Evolutionary conservation across 2,329 filamentous ascomycete species (phyloP), one percentile per base, ranked within the genome.

Genomic region (Keithomyces neogunnii): DNA sequence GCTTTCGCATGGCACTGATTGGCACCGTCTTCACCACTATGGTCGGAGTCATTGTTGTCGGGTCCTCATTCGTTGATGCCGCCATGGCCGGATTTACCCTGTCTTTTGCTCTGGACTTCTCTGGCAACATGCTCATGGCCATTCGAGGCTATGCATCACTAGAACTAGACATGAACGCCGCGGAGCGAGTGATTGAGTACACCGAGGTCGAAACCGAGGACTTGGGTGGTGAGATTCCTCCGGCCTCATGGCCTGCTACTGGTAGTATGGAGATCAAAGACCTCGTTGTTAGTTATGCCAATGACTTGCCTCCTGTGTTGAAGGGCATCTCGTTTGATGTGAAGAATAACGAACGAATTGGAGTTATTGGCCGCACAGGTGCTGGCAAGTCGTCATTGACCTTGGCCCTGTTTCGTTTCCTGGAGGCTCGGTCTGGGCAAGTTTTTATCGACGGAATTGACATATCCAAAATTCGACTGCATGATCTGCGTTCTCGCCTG

Each of bases 331-430:
- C 73, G 2, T 90, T 92, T 65, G 70, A 68, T 11, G 77, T 89
- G 10, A 73, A 81, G 40, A 74, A 78, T 50, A 85, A 85, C 56
- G 81, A 90, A 67, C 74, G 87, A 11, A 70, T 91, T 13, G 86
- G 86, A n/a, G 82, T 90, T 3, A 82, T 91, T 4, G 88, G 88
- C 9, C 80, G 88, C 13, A 91, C 88, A 0, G 87, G 87, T 3
- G 86, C 86, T 0, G 87, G 87, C 51, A 91, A 91, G 67, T 88
- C 85, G 0, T 87, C 84, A 0, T 68, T 91, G 28, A 89, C 87
- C 0, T 72, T 90, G 1, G 86, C 87, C 0, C 71, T 91, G 1
- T 90, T 91, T 75, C 83, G 87, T 26, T 89, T 91, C 71, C 70
- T 91, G 10, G 85, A 89, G 63, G 79, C 84, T 0, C 69, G 75